Base-by-base conservation (phyloP, 1,284 basidiomycete species). In the Boletus holoroseus region DNA sequence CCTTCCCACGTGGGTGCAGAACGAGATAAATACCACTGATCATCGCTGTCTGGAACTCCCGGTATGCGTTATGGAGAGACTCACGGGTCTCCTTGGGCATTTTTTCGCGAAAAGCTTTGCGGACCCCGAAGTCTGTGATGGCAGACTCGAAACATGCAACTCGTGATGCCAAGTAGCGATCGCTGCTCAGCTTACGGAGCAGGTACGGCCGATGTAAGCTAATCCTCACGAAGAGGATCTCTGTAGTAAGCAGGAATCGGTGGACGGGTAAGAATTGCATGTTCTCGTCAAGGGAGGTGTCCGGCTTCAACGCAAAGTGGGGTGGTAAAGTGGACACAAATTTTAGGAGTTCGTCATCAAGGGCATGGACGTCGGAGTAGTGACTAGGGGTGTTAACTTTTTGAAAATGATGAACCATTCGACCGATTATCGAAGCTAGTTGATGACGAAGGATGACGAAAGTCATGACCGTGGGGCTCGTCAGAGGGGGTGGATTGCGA, bases 361-460 rank as follows among this genome's bases (percentile, higher is more conserved):
- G 76, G 1, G 77, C 72, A 37, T 90, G 70, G 34, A 94, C 91
- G 62, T 96, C 92, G 12, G 83, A 80, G 66, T 96, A 96, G 61
- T 91, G 88, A 45, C 85, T 87, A 45, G 79, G 80, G 46, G 83
- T 81, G 49, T 85, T 80, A 18, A 95, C 84, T 71, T 92, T 89
- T 68, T 97, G 94, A 70, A 94, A 97, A 68, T 95, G 91, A 63
- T 95, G 93, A 41, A 93, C 92, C 62, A 97, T 93, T 38, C 85
- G 82, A 24, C 94, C 94, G 55, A 94, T 94, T 54, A 95, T 88
- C 41, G 76, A 75, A 16, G 91, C 87, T 16, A 97, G 77, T 41
- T 82, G 78, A 62, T 94, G 88, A 31, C 94, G 79, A 31, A 97
- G 76, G 55, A 95, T 92, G 50, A 93, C 82, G 67, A 91, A 96